Conservation (phyloP, 2,329 filamentous ascomycete species). For the Fusarium newnesense region DNA sequence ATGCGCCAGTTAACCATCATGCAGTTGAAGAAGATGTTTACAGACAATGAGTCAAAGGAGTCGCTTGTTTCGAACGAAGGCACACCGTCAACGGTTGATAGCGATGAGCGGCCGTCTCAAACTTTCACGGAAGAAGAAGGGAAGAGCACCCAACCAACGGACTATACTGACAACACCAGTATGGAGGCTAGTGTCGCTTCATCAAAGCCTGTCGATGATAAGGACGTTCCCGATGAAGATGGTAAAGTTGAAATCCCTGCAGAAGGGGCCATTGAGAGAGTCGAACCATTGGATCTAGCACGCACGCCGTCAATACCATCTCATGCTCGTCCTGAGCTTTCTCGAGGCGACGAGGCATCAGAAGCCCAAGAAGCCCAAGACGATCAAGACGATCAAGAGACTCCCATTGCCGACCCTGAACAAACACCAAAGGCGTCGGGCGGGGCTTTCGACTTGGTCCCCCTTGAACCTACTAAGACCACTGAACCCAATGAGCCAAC, state of each 20-base stretch:
- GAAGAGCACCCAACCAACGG: constrained; percentile 57
- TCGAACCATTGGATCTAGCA: constrained; percentile 63
- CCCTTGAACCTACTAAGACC: background rate
- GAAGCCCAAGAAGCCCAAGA: background rate
- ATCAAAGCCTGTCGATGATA: constrained; percentile 40
- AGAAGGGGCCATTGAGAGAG: constrained; percentile 55
- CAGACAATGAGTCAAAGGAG: constrained; percentile 86
- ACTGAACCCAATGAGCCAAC: background rate
- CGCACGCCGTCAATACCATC: constrained; percentile 46
- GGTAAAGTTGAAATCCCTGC: constrained; percentile 45
- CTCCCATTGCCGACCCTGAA: constrained; percentile 28
- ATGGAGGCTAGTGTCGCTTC: constrained; percentile 48
- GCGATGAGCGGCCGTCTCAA: constrained; percentile 59
- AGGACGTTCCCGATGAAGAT: constrained; percentile 42
- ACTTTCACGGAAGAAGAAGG: constrained; percentile 59
- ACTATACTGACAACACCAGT: constrained; percentile 49
- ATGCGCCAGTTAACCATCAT: constrained; percentile 91
- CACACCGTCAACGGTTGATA: constrained; percentile 63
- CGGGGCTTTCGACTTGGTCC: constrained; percentile 24
- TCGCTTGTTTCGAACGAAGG: constrained; percentile 78
- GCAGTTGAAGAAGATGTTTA: constrained; percentile 94
- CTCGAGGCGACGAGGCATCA: constrained; percentile 2
- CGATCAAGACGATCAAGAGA: constrained; percentile 12
- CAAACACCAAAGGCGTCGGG: constrained; percentile 36
- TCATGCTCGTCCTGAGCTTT: constrained; percentile 20